phyloP scores from a whole-genome alignment of 441 rosid species.

The Erysimum cheiri region DNA sequence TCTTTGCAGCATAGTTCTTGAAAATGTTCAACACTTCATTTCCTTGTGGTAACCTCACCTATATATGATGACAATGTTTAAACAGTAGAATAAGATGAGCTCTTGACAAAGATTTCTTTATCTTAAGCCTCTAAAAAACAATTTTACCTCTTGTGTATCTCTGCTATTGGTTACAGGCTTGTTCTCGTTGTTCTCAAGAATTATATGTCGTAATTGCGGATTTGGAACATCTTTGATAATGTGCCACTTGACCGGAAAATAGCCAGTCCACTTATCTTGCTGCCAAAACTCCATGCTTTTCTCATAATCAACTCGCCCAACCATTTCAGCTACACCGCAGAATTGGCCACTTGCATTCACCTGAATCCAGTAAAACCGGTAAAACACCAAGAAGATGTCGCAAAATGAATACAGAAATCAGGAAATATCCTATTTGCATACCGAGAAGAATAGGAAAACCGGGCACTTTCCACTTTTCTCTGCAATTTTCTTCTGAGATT shows the following conservation, averaged over 20 bases:
- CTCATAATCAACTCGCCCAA: slow-evolving; percentile 49
- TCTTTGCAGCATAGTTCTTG: slow-evolving; percentile 50
- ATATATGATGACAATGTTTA: slow-evolving; percentile 19
- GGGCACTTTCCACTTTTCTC: slow-evolving; percentile 53
- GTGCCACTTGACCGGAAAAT: slow-evolving; percentile 56
- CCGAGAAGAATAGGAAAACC: slow-evolving; percentile 57
- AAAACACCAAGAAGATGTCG: neutral
- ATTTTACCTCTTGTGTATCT: slow-evolving; percentile 56
- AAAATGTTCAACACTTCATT: slow-evolving; percentile 55
- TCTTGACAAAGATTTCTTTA: slow-evolving; percentile 11
- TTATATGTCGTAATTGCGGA: slow-evolving; percentile 52
- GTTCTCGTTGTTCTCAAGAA: slow-evolving; percentile 57
- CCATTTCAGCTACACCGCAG: slow-evolving; percentile 60
- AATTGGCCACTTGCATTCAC: slow-evolving; percentile 61
- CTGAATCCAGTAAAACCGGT: slow-evolving; percentile 35
- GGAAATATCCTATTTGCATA: slow-evolving; percentile 20
- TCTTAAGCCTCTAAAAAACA: neutral
- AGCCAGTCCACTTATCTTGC: slow-evolving; percentile 59
- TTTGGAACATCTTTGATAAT: slow-evolving; percentile 58
- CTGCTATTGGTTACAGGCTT: slow-evolving; percentile 60
- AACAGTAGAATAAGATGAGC: neutral
- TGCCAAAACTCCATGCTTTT: slow-evolving; percentile 62
- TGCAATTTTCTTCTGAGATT: slow-evolving; percentile 43
- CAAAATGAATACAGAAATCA: neutral
- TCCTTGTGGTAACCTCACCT: slow-evolving; percentile 55